Evolutionary conservation across 2,329 filamentous ascomycete genomes (phyloP).

Genomic region (Metarhizium anisopliae): DNA sequence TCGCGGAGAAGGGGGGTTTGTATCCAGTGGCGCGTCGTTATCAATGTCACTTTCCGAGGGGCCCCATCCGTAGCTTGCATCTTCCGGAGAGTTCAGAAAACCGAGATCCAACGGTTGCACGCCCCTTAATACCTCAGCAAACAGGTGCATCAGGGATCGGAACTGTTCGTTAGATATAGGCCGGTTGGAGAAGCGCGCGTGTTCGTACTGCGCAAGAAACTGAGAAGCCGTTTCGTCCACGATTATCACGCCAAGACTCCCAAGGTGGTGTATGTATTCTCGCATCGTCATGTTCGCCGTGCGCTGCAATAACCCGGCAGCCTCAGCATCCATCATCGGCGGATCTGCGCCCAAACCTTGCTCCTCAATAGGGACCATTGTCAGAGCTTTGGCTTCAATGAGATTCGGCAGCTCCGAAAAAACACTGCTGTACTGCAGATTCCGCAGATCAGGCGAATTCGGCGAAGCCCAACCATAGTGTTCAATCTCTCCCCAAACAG

Average conservation of each 20-base stretch:
- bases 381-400: conserved; percentile 89
- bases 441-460: conserved; percentile 60
- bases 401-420: conserved; percentile 78
- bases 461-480: conserved; percentile 88
- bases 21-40: conserved; percentile 34
- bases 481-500: conserved; percentile 71
- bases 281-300: conserved; percentile 64
- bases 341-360: neutral
- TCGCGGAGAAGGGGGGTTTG: conserved; percentile 31
- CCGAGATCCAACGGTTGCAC: conserved; percentile 59
- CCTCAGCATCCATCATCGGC: conserved; percentile 52
- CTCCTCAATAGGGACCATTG: conserved; percentile 55
- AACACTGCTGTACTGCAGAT: conserved; percentile 76
- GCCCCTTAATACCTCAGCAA: conserved; percentile 67
- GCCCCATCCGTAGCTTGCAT: conserved; percentile 12
- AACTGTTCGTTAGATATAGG: conserved; percentile 65
- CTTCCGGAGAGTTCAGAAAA: conserved; percentile 31
- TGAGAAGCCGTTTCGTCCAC: conserved; percentile 35
- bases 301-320: conserved; percentile 64
- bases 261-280: conserved; percentile 68
- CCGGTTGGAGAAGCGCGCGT: conserved; percentile 68
- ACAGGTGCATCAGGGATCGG: conserved; percentile 70
- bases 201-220: conserved; percentile 74
- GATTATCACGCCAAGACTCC: conserved; percentile 53
- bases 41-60: conserved; percentile 34